Conservation (phyloP, 2,329 filamentous ascomycete genomes). For the Ascochyta fabae region DNA sequence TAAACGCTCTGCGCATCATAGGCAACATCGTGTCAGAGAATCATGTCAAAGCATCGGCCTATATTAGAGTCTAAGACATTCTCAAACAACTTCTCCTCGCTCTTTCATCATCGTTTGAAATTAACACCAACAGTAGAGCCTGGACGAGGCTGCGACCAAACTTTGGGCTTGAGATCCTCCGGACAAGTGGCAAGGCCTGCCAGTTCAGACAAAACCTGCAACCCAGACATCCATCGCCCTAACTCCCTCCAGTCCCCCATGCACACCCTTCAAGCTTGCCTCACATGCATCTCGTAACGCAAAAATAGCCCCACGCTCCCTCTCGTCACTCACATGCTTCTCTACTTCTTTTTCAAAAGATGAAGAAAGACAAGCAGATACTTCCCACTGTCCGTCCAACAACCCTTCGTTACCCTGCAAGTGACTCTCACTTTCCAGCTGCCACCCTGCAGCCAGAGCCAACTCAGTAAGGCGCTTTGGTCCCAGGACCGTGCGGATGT, state of each 20-base stretch:
- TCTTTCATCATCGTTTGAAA: too few species aligned
- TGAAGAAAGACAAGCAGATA: constrained; percentile 22
- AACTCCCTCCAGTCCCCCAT: constrained; percentile 23
- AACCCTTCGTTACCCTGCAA: constrained; percentile 51
- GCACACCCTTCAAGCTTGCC: constrained; percentile 23
- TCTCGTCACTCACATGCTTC: constrained; percentile 22
- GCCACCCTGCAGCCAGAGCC: constrained; percentile 49
- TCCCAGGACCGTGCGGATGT: constrained; percentile 57
- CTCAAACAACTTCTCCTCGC: too few species aligned
- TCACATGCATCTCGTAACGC: constrained; percentile 29
- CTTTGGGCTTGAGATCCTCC: too few species aligned
- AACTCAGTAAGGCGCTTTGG: constrained; percentile 51
- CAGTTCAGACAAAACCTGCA: constrained; percentile 24
- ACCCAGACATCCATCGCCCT: constrained; percentile 30
- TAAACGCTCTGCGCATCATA: too few species aligned
- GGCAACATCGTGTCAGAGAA: too few species aligned
- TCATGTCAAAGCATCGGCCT: too few species aligned
- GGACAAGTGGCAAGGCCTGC: too few species aligned
- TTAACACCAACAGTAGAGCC: too few species aligned
- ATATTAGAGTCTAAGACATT: too few species aligned
- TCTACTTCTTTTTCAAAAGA: constrained; percentile 23
- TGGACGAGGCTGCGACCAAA: too few species aligned
- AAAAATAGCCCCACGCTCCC: constrained; percentile 21
- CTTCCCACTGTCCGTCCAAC: constrained; percentile 54
- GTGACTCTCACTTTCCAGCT: constrained; percentile 44